Base-by-base conservation (phyloP, 768 basidiomycete genomes). In the Scleroderma bovista region DNA sequence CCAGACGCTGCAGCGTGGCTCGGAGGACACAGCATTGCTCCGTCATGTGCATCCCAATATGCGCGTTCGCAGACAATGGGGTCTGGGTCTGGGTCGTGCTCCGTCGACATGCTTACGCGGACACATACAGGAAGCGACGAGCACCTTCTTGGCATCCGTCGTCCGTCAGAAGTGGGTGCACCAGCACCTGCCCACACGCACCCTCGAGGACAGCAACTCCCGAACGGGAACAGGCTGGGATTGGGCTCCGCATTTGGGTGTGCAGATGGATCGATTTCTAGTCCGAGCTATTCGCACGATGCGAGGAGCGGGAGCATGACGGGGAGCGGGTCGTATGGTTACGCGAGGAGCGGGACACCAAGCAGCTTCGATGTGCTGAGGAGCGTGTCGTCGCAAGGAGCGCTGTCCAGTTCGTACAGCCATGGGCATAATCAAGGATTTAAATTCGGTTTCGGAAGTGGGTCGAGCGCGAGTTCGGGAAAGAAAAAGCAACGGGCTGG, bases 161-260 rank as follows among this genome's bases (percentile, higher is more conserved):
- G 41, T 39, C 33, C 6, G 26, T 24, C 51, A 19, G 59, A 64
- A 5, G 6, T 47, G 17, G 24, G 46, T 4, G 33, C 12, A n/a
- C 13, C 19, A 38, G 44, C 54, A 38, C 40, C 44, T 11, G 43
- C 46, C 22, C 43, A 31, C 19, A 36, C n/a, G 12, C 34, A 13
- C 26, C 44, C 17, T 9, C 26, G 9, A 29, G 26, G 26, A 29
- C 43, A 44, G n/a, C n/a, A 19, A 17, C 37, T 19, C 38, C n/a
- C 20, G 19, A 58, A 51, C 41, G 46, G 54, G n/a, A 56, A 50
- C 41, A 49, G 17, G 19, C 32, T 43, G 2, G 49, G 56, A 12
- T 51, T 68, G 17, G 66, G 65, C 16, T 66, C 65, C 36, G 66
- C 64, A 12, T 66, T 68, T 33, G 58, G 66, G 19, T 66, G 66